Conservation (phyloP, 2,329 filamentous ascomycete species). For the Apiospora kogelbergensis region DNA sequence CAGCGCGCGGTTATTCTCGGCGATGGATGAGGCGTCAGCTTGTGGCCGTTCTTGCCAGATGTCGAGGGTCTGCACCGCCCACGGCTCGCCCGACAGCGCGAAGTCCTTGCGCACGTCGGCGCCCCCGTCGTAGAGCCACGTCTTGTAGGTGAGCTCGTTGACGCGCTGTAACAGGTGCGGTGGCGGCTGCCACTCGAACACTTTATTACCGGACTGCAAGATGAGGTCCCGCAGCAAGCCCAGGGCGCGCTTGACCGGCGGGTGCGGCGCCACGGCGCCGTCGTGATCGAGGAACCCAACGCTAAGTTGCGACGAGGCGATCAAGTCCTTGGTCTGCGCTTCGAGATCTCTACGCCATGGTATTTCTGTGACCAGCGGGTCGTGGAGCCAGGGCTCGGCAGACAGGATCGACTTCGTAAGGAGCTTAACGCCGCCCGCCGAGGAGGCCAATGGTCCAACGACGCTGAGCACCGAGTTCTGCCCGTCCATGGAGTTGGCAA, state of each 20-base stretch:
- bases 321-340: conserved; percentile 16
- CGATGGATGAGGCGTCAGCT: conserved; percentile 23
- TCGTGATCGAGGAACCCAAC: conserved; percentile 35
- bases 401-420: conserved; percentile 31
- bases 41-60: conserved; percentile 23
- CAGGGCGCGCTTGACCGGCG: conserved; percentile 34
- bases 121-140: conserved; percentile 30
- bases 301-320: conserved; percentile 22
- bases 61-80: conserved; percentile 2
- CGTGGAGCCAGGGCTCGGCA: conserved; percentile 35
- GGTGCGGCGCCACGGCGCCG: conserved; percentile 34
- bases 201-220: conserved; percentile 27
- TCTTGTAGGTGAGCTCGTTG: conserved; percentile 21
- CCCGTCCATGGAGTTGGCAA: conserved; percentile 35
- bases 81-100: conserved; percentile 10
- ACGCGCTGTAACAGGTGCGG: conserved; percentile 27
- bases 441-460: conserved; percentile 32
- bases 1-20: conserved; percentile 31
- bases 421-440: conserved; percentile 20
- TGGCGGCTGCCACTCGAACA: conserved; percentile 32
- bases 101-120: conserved; percentile 21
- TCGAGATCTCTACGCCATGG: conserved; percentile 35
- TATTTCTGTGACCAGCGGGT: conserved; percentile 35
- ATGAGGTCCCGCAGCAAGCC: conserved; percentile 26
- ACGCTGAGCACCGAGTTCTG: conserved; percentile 34